A percentile compares a stretch with the other conserved stretches of the same genome.
These are phyloP conservation scores for Ogataea kodamae DNA, from an alignment of 805 yeast species.

Conservation along the genomic window DNA sequence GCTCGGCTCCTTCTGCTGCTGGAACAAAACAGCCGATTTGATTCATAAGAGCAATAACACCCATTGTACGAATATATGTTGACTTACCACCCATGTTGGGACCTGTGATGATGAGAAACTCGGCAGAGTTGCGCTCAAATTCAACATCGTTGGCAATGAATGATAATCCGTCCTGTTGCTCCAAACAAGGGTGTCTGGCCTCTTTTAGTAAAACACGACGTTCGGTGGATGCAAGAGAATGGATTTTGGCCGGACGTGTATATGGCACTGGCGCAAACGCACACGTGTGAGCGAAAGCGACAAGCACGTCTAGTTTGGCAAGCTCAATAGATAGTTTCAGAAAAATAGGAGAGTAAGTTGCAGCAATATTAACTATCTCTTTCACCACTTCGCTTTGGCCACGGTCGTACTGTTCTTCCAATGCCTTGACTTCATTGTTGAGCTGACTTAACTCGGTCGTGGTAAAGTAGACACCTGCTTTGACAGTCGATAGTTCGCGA, in stretches of 20 bases:
- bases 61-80: constrained; percentile 85
- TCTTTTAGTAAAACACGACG: constrained; percentile 56
- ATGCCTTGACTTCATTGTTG: constrained; percentile 53
- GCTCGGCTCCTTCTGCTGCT: constrained; percentile 63
- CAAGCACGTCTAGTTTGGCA: constrained; percentile 78
- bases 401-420: constrained; percentile 63
- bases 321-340: constrained; percentile 61
- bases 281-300: constrained; percentile 79
- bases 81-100: constrained; percentile 99
- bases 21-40: constrained; percentile 92
- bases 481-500: constrained; percentile 82
- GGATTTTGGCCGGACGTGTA: constrained; percentile 61
- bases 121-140: constrained; percentile 51
- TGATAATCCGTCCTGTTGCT: constrained; percentile 84
- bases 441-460: constrained; percentile 60
- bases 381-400: constrained; percentile 77
- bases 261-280: constrained; percentile 82
- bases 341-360: constrained; percentile 78
- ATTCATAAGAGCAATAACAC: constrained; percentile 80
- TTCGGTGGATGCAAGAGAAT: constrained; percentile 42
- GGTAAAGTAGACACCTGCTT: constrained; percentile 93
- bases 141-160: constrained; percentile 90
- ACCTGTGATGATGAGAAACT: constrained; percentile 85
- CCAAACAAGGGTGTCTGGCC: constrained; percentile 95
- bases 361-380: constrained; percentile 76